Conservation (phyloP, 2,329 filamentous ascomycete species). For the Phialemoniopsis sp. region DNA sequence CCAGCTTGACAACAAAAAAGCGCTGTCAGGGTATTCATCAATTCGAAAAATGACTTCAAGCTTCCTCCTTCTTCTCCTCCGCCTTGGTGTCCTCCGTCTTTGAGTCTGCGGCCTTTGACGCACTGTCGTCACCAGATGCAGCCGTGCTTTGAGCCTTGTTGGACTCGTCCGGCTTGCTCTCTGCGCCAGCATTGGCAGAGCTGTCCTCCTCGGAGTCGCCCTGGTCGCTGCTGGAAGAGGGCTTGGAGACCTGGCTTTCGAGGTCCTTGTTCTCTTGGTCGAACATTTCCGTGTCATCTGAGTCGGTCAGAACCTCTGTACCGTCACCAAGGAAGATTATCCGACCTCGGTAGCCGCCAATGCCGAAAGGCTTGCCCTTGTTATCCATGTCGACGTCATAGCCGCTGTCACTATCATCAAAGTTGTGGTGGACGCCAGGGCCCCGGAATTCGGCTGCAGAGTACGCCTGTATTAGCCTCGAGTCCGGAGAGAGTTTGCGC, state of each 20-base stretch:
- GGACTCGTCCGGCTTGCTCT: conserved; percentile 5
- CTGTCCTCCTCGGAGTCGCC: not conserved
- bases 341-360: conserved; percentile 71
- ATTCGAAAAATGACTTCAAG: no score
- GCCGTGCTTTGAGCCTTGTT: not conserved
- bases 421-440: conserved; percentile 76
- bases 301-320: conserved; percentile 85
- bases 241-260: conserved; percentile 76
- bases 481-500: not conserved
- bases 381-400: conserved; percentile 73
- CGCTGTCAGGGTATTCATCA: no score
- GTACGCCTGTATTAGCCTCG: not conserved
- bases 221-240: conserved; percentile 14
- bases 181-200: not conserved
- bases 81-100: conserved; percentile 39
- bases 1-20: no score
- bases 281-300: conserved; percentile 90
- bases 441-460: conserved; percentile 76
- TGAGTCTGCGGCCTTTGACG: conserved; percentile 3
- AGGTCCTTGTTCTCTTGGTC: conserved; percentile 88
- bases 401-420: conserved; percentile 73
- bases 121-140: not conserved
- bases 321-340: conserved; percentile 96
- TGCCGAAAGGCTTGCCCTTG: conserved; percentile 57
- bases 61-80: conserved; percentile 18